Conservation (phyloP, 495 filamentous ascomycete species). For the Sporormia fimetaria region DNA sequence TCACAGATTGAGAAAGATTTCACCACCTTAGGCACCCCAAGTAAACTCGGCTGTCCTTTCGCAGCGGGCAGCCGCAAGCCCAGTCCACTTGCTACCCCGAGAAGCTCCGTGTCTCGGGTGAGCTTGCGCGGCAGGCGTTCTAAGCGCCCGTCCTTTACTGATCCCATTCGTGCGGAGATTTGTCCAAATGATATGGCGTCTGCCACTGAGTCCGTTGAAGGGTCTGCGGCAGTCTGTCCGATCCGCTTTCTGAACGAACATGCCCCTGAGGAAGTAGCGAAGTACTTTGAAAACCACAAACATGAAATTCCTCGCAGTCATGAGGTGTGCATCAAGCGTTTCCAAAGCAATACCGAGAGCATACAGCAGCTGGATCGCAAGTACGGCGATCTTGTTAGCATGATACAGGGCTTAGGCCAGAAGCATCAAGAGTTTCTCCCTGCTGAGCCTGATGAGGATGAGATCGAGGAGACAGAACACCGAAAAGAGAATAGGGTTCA, state of each 20-base stretch:
- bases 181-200: slow-evolving; percentile 41
- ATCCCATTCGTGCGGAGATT: slow-evolving; percentile 53
- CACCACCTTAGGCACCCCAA: slow-evolving; percentile 50
- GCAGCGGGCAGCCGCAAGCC: slow-evolving; percentile 26
- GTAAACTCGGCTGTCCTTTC: slow-evolving; percentile 52
- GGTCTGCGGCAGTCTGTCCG: slow-evolving; percentile 46
- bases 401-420: slow-evolving; percentile 74
- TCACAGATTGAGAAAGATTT: slow-evolving; percentile 53
- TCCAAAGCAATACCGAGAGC: slow-evolving; percentile 69
- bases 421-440: slow-evolving; percentile 78
- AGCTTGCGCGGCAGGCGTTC: slow-evolving; percentile 33
- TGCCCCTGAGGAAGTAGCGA: slow-evolving; percentile 78
- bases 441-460: slow-evolving; percentile 40
- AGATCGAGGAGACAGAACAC: slow-evolving; percentile 32
- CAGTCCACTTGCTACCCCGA: slow-evolving; percentile 23
- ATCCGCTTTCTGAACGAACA: slow-evolving; percentile 84
- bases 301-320: slow-evolving; percentile 85
- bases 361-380: slow-evolving; percentile 81
- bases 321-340: slow-evolving; percentile 77
- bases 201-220: slow-evolving; percentile 36
- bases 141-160: slow-evolving; percentile 31
- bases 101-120: slow-evolving; percentile 28
- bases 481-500: slow-evolving; percentile 53
- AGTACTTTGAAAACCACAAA: slow-evolving; percentile 84
- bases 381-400: slow-evolving; percentile 76